Evolutionary conservation across 2,329 filamentous ascomycete genomes (phyloP).

Genomic region (Colletotrichum cereale): DNA sequence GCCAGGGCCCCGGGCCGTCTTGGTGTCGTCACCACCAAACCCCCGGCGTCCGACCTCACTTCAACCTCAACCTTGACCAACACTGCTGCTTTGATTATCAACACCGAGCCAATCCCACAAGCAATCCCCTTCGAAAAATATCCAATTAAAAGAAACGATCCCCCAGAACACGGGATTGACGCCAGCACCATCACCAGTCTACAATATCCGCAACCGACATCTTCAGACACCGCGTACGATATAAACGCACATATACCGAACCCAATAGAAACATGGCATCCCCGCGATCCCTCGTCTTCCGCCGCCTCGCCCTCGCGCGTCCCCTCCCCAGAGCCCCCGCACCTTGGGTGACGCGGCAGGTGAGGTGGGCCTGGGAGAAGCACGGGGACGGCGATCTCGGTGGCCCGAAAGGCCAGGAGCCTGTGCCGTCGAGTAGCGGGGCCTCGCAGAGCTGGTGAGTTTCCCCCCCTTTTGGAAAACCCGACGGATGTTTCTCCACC

Average conservation of each 20-base stretch:
- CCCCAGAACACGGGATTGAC: too few relatives aligned
- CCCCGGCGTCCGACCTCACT: background rate
- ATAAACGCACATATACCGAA: background rate
- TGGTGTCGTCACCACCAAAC: slow-evolving; percentile 10
- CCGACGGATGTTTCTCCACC: background rate
- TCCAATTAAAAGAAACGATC: background rate
- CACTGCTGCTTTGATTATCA: background rate
- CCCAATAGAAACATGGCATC: slow-evolving; percentile 1
- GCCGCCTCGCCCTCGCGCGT: background rate
- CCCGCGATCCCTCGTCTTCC: slow-evolving; percentile 4
- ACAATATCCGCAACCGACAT: background rate
- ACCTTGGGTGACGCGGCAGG: slow-evolving; percentile 6
- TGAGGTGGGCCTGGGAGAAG: slow-evolving; percentile 10
- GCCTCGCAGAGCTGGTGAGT: slow-evolving; percentile 32
- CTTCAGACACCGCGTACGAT: background rate
- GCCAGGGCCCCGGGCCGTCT: background rate
- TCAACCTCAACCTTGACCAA: background rate
- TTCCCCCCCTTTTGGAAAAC: background rate
- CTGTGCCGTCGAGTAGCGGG: slow-evolving; percentile 19
- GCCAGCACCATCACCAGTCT: background rate
- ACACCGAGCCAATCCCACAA: background rate
- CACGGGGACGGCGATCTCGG: slow-evolving; percentile 36
- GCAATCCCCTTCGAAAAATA: background rate
- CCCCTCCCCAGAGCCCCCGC: background rate
- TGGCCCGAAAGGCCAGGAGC: slow-evolving; percentile 37